phyloP scores from a whole-genome alignment of 2,329 filamentous ascomycete genomes.

The Fusarium sp. region DNA sequence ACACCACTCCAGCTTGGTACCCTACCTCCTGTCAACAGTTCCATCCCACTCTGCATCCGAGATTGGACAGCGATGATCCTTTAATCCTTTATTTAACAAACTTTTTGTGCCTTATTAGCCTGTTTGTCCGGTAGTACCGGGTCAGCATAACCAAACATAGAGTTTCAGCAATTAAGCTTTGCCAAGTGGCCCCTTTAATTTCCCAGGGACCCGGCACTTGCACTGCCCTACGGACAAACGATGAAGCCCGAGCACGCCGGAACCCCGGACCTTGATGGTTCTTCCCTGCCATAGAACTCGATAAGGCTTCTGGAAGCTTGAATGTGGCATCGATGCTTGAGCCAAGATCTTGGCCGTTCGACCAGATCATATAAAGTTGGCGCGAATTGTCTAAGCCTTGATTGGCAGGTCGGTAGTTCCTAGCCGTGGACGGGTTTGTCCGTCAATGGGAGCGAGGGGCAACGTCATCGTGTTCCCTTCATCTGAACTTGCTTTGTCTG shows the following conservation, averaged over 20 bases:
- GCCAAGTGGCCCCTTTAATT: slow-evolving; percentile 1
- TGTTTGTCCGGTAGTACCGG: not conserved
- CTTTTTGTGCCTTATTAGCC: not conserved
- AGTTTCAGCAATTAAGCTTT: slow-evolving; percentile 2
- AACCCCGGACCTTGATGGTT: not conserved
- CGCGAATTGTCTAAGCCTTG: not conserved
- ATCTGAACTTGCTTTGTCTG: not conserved
- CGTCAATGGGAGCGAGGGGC: not conserved
- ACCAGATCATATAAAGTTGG: not conserved
- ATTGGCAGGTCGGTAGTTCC: not conserved
- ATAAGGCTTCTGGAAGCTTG: not conserved
- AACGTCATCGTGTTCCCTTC: not conserved
- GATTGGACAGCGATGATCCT: slow-evolving; percentile 1
- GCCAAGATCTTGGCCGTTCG: not conserved
- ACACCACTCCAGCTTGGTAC: too few relatives aligned
- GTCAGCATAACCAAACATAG: not conserved
- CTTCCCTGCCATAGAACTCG: not conserved
- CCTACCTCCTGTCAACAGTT: not conserved
- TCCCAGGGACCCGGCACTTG: not conserved
- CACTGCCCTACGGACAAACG: not conserved
- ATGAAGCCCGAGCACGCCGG: not conserved
- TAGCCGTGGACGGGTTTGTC: not conserved
- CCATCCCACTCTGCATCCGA: not conserved
- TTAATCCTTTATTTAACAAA: not conserved
- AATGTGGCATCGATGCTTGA: not conserved